Evolutionary conservation across 768 basidiomycete species (phyloP), one percentile per base, ranked within the genome.

Genomic region (Terana coerulea): DNA sequence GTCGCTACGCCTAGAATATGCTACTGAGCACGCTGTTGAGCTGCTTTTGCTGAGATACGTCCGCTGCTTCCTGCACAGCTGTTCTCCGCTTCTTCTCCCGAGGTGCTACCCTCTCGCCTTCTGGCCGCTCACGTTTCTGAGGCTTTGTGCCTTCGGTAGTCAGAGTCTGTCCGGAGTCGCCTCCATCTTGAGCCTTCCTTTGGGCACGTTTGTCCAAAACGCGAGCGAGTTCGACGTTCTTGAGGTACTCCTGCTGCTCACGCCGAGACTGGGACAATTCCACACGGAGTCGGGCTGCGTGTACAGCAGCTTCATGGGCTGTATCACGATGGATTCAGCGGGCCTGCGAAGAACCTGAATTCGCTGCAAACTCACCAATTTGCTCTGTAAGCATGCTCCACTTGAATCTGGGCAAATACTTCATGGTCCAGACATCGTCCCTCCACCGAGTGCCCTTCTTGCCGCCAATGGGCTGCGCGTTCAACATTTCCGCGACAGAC

Each of bases 351-450:
- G 34, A 17, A 9, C 22, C n/a, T 33, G 37, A 17, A 41, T 17
- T 10, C 10, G 33, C n/a, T 34, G 9, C 21, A 24, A 33, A 78
- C 94, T 67, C 64, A 95, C 95, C 93, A 60, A 99, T 86, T 78
- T 98, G 95, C 69, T 98, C 97, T 5, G 92, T 95, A 52, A 99
- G 74, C 95, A 97, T 97, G 69, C 88, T 84, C 97, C 97, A 99
- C 62, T 95, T 97, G 77, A 98, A 99, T 62, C 84, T 88, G 8
- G 95, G 95, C 52, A 99, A 73, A 67, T 99, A 99, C 65, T 95
- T 95, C 93, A 98, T 95, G 51, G 97, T 98, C 97, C 97, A 99
- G 7, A 99, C 84, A 58, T 99, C 97, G 64, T 98, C 95, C 64
- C 91, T 76, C 91, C 92, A 98, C 52, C 91, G 76, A 2, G 83